Evolutionary conservation across 345 rosid species (phyloP), one percentile per base, ranked within the genome.

Genomic region (Dipteronia sinensis): DNA sequence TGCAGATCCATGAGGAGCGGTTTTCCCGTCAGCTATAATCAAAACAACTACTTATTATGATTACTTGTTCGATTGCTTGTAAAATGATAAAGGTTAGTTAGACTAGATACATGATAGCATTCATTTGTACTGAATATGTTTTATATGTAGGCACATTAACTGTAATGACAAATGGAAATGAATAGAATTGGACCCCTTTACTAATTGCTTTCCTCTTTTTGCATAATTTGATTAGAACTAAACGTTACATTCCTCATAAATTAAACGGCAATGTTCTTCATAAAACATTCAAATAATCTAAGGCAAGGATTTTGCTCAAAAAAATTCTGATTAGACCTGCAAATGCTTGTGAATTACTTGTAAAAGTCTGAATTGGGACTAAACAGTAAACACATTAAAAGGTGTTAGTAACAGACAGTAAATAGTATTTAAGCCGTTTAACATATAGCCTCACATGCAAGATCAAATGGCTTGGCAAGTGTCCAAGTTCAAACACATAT

Each of bases 1-100:
- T 58, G 87, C 70, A 29, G 86, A 84, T 69, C 84, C 84, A 6
- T 84, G 80, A 81, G 42, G 15, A 53, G 6, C 44, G 46, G 19
- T 67, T 49, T 42, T 38, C 38, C 13, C 22, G 4, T 27, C 23
- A 46, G 22, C 13, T 53, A 65, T 51, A 58, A 51, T 61, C 42
- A 51, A 25, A 65, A 64, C 65, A 69, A 49, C 23, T 49, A 47
- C 1, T 73, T 19, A 19, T 59, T 40, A 31, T 25, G 34, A n/a
- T 51, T 65, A 65, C 23, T n/a, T 51, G 13, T 75, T 42, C 42
- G 6, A 10, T 56, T 66, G 51, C 66, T 58, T 80, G 71, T 80
- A 77, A 77, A 74, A 69, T 70, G 25, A 74, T 16, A 40, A 42
- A 70, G 73, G 27, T 51, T 75, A 79, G 80, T 72, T 72, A 62